Evolutionary conservation across 2,329 filamentous ascomycete genomes (phyloP).

Genomic region (Cladosporium halotolerans): DNA sequence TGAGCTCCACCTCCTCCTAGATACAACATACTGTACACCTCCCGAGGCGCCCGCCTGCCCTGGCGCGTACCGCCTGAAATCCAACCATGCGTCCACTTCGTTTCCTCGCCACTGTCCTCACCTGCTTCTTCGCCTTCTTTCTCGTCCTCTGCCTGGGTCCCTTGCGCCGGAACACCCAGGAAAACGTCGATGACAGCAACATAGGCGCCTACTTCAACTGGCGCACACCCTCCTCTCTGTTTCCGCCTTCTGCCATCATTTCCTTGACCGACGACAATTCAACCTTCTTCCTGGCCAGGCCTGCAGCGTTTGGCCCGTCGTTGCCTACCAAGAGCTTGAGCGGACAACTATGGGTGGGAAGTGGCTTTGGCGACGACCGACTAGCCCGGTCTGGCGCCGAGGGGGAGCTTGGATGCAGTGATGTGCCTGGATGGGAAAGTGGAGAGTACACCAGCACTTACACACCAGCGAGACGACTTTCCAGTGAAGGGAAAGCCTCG

Average conservation of each 20-base stretch:
- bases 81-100: slow-evolving; percentile 35
- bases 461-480: slow-evolving; percentile 15
- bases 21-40: neutral
- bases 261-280: slow-evolving; percentile 97
- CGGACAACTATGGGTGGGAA: slow-evolving; percentile 88
- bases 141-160: slow-evolving; percentile 38
- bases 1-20: slow-evolving; percentile 1
- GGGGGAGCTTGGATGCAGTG: slow-evolving; percentile 89
- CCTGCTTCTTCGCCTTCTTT: slow-evolving; percentile 37
- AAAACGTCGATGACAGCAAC: slow-evolving; percentile 24
- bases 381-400: slow-evolving; percentile 52
- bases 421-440: slow-evolving; percentile 82
- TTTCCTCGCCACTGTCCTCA: slow-evolving; percentile 38
- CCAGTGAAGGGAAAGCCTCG: neutral
- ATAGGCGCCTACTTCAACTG: slow-evolving; percentile 43
- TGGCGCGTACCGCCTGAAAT: neutral
- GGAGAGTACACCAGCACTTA: slow-evolving; percentile 30
- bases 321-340: slow-evolving; percentile 72
- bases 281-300: slow-evolving; percentile 88
- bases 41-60: neutral
- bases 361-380: slow-evolving; percentile 77
- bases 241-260: slow-evolving; percentile 91
- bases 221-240: slow-evolving; percentile 69
- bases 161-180: slow-evolving; percentile 16
- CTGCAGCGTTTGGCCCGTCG: slow-evolving; percentile 83